Percentiles rank a stretch among this genome's conserved stretches.
phyloP scores from a whole-genome alignment of 2,329 filamentous ascomycete species.

The Calonectria pauciramosa region DNA sequence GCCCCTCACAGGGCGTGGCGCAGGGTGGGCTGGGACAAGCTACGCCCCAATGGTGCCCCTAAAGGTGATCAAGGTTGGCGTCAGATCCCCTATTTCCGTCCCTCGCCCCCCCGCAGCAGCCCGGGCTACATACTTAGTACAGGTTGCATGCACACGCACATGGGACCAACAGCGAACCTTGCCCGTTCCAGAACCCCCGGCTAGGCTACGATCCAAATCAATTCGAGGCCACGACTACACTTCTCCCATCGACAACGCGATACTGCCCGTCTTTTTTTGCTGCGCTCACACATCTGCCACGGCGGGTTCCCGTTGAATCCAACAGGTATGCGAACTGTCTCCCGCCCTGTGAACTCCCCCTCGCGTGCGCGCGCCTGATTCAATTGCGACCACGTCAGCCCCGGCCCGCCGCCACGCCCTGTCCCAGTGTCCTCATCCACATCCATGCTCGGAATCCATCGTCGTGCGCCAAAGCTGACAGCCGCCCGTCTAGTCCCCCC shows the following conservation, averaged over 20 bases:
- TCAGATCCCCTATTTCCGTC: slow-evolving; percentile 18
- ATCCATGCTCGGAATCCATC: slow-evolving; percentile 3
- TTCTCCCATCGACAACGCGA: slow-evolving; percentile 3
- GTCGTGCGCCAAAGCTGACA: slow-evolving; percentile 22
- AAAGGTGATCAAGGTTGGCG: slow-evolving; percentile 7
- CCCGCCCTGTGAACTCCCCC: background rate
- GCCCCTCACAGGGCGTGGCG: background rate
- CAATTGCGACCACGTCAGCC: slow-evolving; percentile 11
- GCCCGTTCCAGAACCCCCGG: background rate
- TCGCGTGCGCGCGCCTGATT: background rate
- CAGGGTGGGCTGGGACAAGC: background rate
- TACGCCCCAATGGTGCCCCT: background rate
- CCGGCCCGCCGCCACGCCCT: slow-evolving; percentile 13
- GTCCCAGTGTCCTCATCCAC: slow-evolving; percentile 29
- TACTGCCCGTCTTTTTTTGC: background rate
- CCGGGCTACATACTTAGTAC: background rate
- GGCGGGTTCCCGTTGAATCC: slow-evolving; percentile 10
- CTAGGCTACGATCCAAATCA: slow-evolving; percentile 8
- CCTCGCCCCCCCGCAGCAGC: background rate
- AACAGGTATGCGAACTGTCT: slow-evolving; percentile 34
- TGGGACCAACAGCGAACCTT: background rate
- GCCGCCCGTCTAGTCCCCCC: slow-evolving; percentile 10
- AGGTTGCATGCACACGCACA: background rate
- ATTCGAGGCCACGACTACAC: slow-evolving; percentile 44
- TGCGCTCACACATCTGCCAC: background rate